These are phyloP conservation scores for Poteriospumella lacustris DNA, from an alignment of 108 stramenopile genomes.

Conservation along the genomic window DNA sequence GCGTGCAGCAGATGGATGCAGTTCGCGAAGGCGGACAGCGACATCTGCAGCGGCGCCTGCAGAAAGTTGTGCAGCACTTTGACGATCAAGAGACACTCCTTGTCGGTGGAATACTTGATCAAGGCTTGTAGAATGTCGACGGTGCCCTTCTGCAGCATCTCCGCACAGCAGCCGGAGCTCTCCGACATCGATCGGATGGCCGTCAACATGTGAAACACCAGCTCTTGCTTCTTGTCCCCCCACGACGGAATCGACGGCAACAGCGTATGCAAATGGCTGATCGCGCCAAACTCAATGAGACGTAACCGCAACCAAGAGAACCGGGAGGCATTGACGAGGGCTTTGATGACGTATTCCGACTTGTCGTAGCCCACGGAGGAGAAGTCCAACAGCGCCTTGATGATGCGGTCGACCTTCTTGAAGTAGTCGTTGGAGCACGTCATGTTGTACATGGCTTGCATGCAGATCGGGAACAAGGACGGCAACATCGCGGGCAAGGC, in stretches of 20 bases:
- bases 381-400: background rate
- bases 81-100: background rate
- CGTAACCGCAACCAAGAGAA: conserved; percentile 18
- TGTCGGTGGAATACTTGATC: background rate
- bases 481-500: background rate
- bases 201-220: background rate
- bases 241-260: background rate
- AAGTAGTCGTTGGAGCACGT: background rate
- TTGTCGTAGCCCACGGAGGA: background rate
- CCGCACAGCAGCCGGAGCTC: background rate
- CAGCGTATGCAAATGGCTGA: background rate
- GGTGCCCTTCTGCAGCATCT: conserved; percentile 15
- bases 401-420: conserved; percentile 15
- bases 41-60: background rate
- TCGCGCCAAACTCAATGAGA: conserved; percentile 13
- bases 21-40: background rate
- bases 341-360: background rate
- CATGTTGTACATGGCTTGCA: conserved; percentile 17
- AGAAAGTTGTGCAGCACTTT: conserved; percentile 21
- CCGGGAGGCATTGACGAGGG: conserved; percentile 5
- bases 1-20: no score
- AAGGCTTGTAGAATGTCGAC: background rate
- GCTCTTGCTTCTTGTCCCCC: background rate
- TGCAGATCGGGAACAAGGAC: conserved; percentile 1
- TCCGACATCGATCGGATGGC: conserved; percentile 11